Base-by-base conservation (phyloP, 2,329 filamentous ascomycete genomes). In the Colletotrichum phormii region DNA sequence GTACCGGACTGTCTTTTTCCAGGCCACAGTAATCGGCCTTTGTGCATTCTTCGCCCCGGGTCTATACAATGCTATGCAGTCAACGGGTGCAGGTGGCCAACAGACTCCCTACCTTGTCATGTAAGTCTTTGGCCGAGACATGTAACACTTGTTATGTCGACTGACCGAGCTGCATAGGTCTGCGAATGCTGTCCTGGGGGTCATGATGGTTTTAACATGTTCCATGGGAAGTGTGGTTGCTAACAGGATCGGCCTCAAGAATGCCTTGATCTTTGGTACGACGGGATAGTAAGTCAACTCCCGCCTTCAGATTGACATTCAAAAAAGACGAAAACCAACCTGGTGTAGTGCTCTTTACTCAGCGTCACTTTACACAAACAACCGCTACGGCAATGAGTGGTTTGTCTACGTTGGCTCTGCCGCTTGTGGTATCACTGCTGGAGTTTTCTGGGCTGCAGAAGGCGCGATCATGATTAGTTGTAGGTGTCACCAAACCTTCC, bases 291-390 rank as follows among this genome's bases (percentile, higher is more conserved):
- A 11, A 51, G 67, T 35, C 0, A 55, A 12, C 22, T 22, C n/a
- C 5, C 7, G 26, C n/a, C 42, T 49, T 49, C 7, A 9, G 3
- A 9, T 22, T 22, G 18, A 35, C 22, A n/a, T 22, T 13, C 13
- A 15, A 4, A 15, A 31, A 8, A 18, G 2, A 33, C 4, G 5
- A 3, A 13, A 13, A 4, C 12, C 31, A 8, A 18, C 31, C 2
- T 6, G 2, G 4, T 9, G 4, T 12, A 60, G 64, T 12, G 64
- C 64, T 3, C 59, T 83, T 2, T 84, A 82, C 68, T 80, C 80
- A 1, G 81, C 82, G 0, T 80, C 80, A 0, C 73, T 84, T n/a
- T 83, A 84, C 68, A 75, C 78, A 13, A 83, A 83, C 70, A 83
- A 79, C 46, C 75, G 76, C 1, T 79, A 79, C 54, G 78, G 79